These are phyloP conservation scores for Eimeria acervulina DNA, from an alignment of 169 alveolate species.

Conservation along the genomic window DNA sequence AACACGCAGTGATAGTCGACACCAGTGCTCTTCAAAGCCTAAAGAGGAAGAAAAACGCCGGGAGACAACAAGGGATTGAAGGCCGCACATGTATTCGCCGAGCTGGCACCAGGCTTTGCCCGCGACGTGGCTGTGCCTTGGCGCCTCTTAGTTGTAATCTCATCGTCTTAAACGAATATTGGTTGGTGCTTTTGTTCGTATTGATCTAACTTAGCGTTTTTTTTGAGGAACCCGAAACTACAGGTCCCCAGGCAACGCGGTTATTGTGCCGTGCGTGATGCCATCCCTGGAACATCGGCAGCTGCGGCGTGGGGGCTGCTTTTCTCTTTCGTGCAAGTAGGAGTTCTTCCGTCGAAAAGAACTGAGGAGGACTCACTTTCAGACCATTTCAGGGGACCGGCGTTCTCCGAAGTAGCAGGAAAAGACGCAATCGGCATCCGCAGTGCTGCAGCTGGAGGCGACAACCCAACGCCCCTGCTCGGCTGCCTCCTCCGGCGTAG, in stretches of 20 bases:
- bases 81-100: background rate
- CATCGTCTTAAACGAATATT: background rate
- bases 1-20: background rate
- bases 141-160: background rate
- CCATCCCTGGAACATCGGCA: conserved; percentile 27
- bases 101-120: conserved; percentile 45
- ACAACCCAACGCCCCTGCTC: conserved; percentile 12
- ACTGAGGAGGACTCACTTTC: background rate
- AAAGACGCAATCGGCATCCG: background rate
- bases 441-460: conserved; percentile 52
- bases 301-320: conserved; percentile 49
- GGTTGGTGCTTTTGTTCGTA: background rate
- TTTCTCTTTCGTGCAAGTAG: background rate
- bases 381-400: background rate
- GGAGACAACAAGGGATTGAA: background rate
- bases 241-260: conserved; percentile 17
- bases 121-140: conserved; percentile 37
- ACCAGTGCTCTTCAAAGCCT: background rate
- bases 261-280: background rate
- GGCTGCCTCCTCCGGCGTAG: background rate
- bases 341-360: background rate
- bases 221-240: background rate
- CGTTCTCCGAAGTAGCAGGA: background rate
- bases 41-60: background rate
- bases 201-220: background rate